These are phyloP conservation scores for Chlorella sp. DNA, from an alignment of 139 green algal species.

Conservation along the genomic window DNA sequence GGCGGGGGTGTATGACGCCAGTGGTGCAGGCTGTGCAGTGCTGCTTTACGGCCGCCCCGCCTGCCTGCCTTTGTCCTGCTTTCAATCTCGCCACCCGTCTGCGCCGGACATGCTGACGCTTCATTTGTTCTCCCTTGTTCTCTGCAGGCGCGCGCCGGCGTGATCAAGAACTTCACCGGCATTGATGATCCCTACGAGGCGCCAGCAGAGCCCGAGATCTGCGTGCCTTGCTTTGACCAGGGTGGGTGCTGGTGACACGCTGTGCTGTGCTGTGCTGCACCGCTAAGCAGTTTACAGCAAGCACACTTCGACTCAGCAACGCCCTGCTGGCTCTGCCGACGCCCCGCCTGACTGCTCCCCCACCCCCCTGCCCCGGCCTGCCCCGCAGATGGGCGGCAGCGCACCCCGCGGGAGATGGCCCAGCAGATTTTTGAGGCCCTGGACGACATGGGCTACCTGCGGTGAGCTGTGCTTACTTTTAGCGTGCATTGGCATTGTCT, in stretches of 20 bases:
- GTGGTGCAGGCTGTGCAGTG: too few species aligned
- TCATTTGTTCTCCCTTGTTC: too few species aligned
- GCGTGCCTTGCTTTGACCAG: not conserved
- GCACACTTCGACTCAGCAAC: too few species aligned
- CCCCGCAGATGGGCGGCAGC: conserved; percentile 16
- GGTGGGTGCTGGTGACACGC: not conserved
- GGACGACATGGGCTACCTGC: conserved; percentile 33
- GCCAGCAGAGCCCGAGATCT: conserved; percentile 10
- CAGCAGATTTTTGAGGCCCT: conserved; percentile 20
- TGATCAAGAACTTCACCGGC: conserved; percentile 91
- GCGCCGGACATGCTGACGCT: too few species aligned
- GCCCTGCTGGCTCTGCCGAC: too few species aligned
- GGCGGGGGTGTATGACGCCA: too few species aligned
- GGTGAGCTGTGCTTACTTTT: not conserved
- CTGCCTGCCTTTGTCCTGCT: too few species aligned
- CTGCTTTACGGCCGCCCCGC: too few species aligned
- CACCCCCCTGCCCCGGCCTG: not conserved
- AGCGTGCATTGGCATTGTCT: too few species aligned
- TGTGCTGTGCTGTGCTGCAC: not conserved
- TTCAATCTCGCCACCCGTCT: too few species aligned
- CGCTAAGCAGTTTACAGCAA: too few species aligned
- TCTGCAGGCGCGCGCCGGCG: conserved; percentile 76
- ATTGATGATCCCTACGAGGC: conserved; percentile 44
- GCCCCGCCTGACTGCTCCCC: not conserved
- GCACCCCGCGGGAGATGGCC: conserved; percentile 26